Evolutionary conservation across 805 yeast genomes (phyloP).

Genomic region (Nakazawaea molendinolei): DNA sequence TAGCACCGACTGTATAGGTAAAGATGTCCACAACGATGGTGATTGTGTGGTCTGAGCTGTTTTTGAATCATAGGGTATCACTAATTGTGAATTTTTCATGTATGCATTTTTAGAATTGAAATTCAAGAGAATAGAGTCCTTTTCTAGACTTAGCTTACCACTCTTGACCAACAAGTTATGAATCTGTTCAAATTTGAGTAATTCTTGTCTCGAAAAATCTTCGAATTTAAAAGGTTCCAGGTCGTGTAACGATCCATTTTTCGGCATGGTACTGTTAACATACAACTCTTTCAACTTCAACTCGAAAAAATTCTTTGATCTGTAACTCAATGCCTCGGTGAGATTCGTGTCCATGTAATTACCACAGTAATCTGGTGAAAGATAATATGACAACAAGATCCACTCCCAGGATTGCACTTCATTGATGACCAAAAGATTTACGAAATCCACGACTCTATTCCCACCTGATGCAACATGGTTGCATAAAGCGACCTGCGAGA

Average conservation of each 20-base stretch:
- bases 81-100: slow-evolving; percentile 14
- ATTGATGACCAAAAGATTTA: slow-evolving; percentile 34
- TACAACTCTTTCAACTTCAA: slow-evolving; percentile 9
- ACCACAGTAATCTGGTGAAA: slow-evolving; percentile 47
- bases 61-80: slow-evolving; percentile 13
- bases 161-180: slow-evolving; percentile 10
- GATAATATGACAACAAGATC: slow-evolving; percentile 38
- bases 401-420: slow-evolving; percentile 38
- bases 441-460: slow-evolving; percentile 16
- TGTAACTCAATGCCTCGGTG: slow-evolving; percentile 32
- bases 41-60: slow-evolving; percentile 1
- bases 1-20: slow-evolving; percentile 15
- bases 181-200: slow-evolving; percentile 10
- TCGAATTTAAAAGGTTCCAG: slow-evolving; percentile 6
- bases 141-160: slow-evolving; percentile 10
- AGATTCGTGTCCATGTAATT: slow-evolving; percentile 32
- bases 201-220: slow-evolving; percentile 12
- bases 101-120: slow-evolving; percentile 17
- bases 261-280: slow-evolving; percentile 15
- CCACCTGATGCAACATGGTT: slow-evolving; percentile 1
- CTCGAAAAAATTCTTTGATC: slow-evolving; percentile 9
- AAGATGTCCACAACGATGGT: slow-evolving; percentile 12
- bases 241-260: not conserved
- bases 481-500: too few relatives aligned
- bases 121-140: slow-evolving; percentile 15